Evolutionary conservation across 2,329 filamentous ascomycete genomes (phyloP), one percentile per base, ranked within the genome.

Genomic region (Rachicladosporium sp.): DNA sequence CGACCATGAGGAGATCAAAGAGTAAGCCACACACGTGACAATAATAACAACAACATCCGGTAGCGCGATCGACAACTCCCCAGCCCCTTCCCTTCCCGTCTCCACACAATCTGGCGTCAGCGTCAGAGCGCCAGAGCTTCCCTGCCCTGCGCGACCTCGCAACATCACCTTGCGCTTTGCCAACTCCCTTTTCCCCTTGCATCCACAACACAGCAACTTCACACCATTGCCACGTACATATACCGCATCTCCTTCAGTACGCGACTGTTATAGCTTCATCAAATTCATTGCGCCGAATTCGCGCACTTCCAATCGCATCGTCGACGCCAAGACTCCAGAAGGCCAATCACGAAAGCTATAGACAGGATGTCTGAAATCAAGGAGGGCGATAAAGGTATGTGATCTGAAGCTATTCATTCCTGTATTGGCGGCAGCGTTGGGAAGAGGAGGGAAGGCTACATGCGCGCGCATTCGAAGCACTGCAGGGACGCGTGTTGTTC

Each of bases 321-420:
- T 29, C 31, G 35, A 19, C 43, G 43, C 40, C 40, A 39, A 37
- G 43, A 42, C 23, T 38, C 29, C 13, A 19, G 39, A 33, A 37
- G 41, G 37, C 36, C 29, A 12, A 35, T 31, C 30, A 39, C 46
- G 42, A 69, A 70, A 68, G 56, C 66, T 43, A 19, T 5, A 19
- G 61, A 61, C 50, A 62, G 5, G 3, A 19, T 19, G 15, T 19
- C 66, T 42, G 56, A 65, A 42, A 58, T 68, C 49, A 63, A 72
- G 56, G 63, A 70, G 54, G 70, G 69, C 45, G 53, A 55, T 44
- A 35, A 55, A 45, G 55, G 53, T 57, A 47, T 42, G 54, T 48
- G 30, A 36, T 37, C 38, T 31, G 23, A n/a, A 5, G 21, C 5
- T n/a, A 3, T 32, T 32, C 29, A 8, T 23, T 13, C 15, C 23